Conservation (phyloP, 1,139 yeast genomes). For the Suhomyces choctaworum region DNA sequence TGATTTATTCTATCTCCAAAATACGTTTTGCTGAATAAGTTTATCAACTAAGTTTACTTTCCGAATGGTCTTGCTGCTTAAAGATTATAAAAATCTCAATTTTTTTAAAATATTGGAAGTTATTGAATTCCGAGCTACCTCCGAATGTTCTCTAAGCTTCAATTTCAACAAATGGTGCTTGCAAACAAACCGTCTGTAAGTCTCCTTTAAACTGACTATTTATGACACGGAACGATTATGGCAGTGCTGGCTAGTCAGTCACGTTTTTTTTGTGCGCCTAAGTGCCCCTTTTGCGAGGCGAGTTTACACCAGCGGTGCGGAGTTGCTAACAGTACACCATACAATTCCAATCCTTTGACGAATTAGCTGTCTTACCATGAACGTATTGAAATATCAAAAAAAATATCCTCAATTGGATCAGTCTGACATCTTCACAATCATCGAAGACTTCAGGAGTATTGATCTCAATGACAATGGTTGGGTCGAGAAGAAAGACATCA, state of each 20-base stretch:
- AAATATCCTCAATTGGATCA: slow-evolving; percentile 86
- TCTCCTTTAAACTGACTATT: not conserved
- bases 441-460: slow-evolving; percentile 74
- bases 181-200: too few species aligned
- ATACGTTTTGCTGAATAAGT: too few species aligned
- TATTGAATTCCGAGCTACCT: too few species aligned
- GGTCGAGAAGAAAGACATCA: slow-evolving; percentile 87
- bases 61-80: too few species aligned
- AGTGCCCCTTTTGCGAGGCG: slow-evolving; percentile 7
- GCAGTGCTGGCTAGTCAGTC: slow-evolving; percentile 8
- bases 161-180: too few species aligned
- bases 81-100: too few species aligned
- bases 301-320: not conserved
- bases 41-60: too few species aligned
- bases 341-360: not conserved
- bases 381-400: slow-evolving; percentile 59
- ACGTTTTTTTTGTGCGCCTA: slow-evolving; percentile 9
- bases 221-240: not conserved
- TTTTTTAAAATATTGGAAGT: too few species aligned
- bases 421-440: slow-evolving; percentile 78
- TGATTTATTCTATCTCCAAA: too few species aligned
- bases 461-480: slow-evolving; percentile 95
- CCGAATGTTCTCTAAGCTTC: too few species aligned
- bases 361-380: slow-evolving; percentile 30
- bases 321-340: not conserved